phyloP scores from a whole-genome alignment of 1,139 yeast genomes.

The Pichiaceae sp. region DNA sequence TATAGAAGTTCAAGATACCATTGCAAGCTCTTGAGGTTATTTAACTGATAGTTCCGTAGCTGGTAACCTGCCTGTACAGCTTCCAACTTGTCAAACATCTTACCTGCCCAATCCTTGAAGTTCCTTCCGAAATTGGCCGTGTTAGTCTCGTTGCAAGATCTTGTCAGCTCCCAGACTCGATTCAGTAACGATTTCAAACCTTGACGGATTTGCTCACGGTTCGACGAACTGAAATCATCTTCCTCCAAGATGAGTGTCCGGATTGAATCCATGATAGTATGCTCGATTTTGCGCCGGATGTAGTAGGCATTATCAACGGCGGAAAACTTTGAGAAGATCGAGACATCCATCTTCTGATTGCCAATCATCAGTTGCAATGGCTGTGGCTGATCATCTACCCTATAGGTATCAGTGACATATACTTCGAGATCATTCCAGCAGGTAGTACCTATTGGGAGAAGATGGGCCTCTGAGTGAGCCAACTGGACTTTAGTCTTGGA shows the following conservation, averaged over 20 bases:
- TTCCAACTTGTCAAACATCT: conserved; percentile 11
- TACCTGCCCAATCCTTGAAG: conserved; percentile 17
- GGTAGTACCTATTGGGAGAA: neutral
- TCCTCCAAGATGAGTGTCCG: conserved; percentile 9
- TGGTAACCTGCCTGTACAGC: conserved; percentile 20
- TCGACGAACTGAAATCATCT: conserved; percentile 5
- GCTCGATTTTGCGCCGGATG: conserved; percentile 29
- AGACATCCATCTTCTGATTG: conserved; percentile 6
- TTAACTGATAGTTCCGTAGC: conserved; percentile 19
- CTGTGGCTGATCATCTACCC: conserved; percentile 11
- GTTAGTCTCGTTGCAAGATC: conserved; percentile 14
- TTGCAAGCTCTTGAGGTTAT: conserved; percentile 11
- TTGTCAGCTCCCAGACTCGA: conserved; percentile 17
- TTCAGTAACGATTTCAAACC: conserved; percentile 8
- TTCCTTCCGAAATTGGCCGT: conserved; percentile 11
- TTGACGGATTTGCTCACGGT: conserved; percentile 13
- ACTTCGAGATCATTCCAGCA: conserved; percentile 6
- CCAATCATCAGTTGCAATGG: conserved; percentile 6
- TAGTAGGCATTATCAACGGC: conserved; percentile 26
- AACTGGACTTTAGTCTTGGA: neutral
- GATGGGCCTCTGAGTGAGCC: neutral
- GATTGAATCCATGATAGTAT: conserved; percentile 23
- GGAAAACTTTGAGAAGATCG: conserved; percentile 24
- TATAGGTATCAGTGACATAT: conserved; percentile 10
- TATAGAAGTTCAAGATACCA: conserved; percentile 10